Percentiles rank a stretch among this genome's conserved stretches.
Evolutionary conservation across 495 filamentous ascomycete species (phyloP).

Genomic region (Podospora sp.): DNA sequence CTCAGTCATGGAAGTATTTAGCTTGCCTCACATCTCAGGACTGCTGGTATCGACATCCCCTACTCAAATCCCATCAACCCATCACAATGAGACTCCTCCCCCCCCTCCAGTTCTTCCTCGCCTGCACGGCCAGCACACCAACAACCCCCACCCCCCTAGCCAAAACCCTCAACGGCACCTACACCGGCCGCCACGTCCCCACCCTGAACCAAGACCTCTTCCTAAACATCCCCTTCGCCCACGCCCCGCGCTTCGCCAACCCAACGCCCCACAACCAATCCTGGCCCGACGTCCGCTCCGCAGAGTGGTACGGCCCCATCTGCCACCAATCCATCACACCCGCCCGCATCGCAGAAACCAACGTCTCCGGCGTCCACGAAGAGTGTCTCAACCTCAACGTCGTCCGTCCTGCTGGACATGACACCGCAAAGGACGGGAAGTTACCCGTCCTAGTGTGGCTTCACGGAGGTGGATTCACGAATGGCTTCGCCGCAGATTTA

Average conservation of each 20-base stretch:
- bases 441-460: constrained; percentile 59
- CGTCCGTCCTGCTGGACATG: constrained; percentile 28
- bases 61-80: background rate
- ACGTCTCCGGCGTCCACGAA: constrained; percentile 37
- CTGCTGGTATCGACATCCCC: background rate
- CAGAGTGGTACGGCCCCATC: constrained; percentile 53
- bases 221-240: constrained; percentile 58
- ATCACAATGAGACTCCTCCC: background rate
- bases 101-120: background rate
- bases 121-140: background rate
- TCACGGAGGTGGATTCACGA: constrained; percentile 60
- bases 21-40: background rate
- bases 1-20: background rate
- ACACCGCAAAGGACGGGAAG: background rate
- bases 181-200: constrained; percentile 43
- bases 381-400: constrained; percentile 48
- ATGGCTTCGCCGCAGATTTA: constrained; percentile 50
- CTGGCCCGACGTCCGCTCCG: constrained; percentile 43
- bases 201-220: constrained; percentile 55
- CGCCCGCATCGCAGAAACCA: constrained; percentile 35
- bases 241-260: constrained; percentile 47
- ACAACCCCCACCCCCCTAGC: background rate
- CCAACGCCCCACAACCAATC: constrained; percentile 22
- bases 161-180: constrained; percentile 45
- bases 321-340: constrained; percentile 42